Conservation (phyloP, 345 rosid genomes). For the Pugionium dolabratum region DNA sequence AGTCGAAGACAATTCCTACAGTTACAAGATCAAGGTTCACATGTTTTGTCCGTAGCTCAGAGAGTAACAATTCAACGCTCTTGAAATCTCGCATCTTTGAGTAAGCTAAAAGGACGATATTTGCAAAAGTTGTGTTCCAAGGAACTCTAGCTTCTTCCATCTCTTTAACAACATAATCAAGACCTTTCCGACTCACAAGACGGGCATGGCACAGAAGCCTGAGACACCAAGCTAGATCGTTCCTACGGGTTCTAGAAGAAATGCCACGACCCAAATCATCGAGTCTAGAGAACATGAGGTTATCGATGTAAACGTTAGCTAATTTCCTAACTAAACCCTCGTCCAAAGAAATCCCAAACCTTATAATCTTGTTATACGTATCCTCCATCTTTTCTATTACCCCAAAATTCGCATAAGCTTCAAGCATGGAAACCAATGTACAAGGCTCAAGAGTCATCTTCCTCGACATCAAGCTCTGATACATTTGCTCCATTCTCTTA, state of each 20-base stretch:
- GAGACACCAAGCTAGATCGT: slow-evolving; percentile 59
- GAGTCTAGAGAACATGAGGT: slow-evolving; percentile 69
- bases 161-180: slow-evolving; percentile 49
- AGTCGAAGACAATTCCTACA: slow-evolving; percentile 58
- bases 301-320: slow-evolving; percentile 58
- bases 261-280: slow-evolving; percentile 54
- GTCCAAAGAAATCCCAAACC: slow-evolving; percentile 41
- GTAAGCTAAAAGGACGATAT: slow-evolving; percentile 52
- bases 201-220: slow-evolving; percentile 64
- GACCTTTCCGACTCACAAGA: slow-evolving; percentile 61
- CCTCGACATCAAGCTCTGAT: slow-evolving; percentile 46
- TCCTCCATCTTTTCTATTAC: slow-evolving; percentile 64
- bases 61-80: slow-evolving; percentile 44
- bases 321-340: slow-evolving; percentile 61
- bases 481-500: slow-evolving; percentile 55
- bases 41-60: slow-evolving; percentile 29
- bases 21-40: slow-evolving; percentile 71
- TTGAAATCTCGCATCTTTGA: slow-evolving; percentile 60
- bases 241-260: slow-evolving; percentile 35
- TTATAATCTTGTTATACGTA: slow-evolving; percentile 39
- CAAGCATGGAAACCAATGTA: slow-evolving; percentile 60
- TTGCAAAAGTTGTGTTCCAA: slow-evolving; percentile 53
- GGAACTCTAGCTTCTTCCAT: slow-evolving; percentile 57
- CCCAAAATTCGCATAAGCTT: slow-evolving; percentile 61
- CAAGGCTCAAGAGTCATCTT: slow-evolving; percentile 54